Evolutionary conservation across 768 basidiomycete genomes (phyloP).

Genomic region (Russula abietina): DNA sequence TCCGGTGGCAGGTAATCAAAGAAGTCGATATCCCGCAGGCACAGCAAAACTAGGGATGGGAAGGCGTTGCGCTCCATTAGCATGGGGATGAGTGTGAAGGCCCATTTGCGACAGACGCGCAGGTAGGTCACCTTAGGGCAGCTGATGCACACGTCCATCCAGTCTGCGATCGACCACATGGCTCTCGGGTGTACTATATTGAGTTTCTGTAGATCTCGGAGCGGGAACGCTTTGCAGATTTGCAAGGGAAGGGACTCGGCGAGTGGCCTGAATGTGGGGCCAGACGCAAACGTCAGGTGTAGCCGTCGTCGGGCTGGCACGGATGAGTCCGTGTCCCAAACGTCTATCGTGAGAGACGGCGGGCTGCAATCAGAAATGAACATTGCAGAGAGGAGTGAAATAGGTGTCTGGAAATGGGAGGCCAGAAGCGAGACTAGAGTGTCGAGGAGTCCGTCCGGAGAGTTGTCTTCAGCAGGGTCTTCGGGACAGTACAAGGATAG

Average conservation of each 20-base stretch:
- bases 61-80: background rate
- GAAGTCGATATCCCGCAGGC: background rate
- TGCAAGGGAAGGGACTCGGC: background rate
- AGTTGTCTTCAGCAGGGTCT: no score
- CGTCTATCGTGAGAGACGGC: background rate
- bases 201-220: background rate
- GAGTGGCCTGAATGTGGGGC: no score
- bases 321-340: constrained; percentile 1
- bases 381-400: background rate
- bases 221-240: background rate
- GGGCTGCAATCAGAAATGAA: no score
- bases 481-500: background rate
- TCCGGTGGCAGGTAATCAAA: background rate
- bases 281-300: no score
- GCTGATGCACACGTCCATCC: background rate
- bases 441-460: background rate
- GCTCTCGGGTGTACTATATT: background rate
- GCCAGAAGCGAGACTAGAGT: no score
- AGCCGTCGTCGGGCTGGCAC: background rate
- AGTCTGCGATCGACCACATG: background rate
- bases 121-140: background rate
- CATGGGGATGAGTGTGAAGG: background rate
- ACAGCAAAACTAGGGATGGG: background rate
- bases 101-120: background rate
- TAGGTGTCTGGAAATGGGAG: background rate